Evolutionary conservation across 768 basidiomycete species (phyloP).

Genomic region (Melanogaster broomeanus): DNA sequence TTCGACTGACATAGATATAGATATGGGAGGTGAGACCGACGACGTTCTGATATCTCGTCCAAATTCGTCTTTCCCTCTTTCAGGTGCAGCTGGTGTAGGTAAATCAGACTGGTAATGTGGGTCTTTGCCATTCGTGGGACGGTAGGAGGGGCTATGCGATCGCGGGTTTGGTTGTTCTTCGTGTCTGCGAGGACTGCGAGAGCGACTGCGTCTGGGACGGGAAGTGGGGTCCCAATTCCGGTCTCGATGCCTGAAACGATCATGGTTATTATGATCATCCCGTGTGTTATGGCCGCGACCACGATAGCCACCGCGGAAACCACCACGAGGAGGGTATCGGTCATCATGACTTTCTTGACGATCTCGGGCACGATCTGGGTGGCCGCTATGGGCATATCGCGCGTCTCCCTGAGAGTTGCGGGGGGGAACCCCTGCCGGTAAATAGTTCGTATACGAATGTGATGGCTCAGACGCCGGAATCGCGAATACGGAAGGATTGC

Average conservation of each 20-base stretch:
- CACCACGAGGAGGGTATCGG: conserved; percentile 50
- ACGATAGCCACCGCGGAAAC: conserved; percentile 53
- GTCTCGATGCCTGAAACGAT: conserved; percentile 48
- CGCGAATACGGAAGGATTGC: background rate
- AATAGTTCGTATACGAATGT: background rate
- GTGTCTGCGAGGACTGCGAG: conserved; percentile 72
- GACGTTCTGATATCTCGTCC: conserved; percentile 74
- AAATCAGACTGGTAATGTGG: conserved; percentile 28
- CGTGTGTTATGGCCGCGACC: conserved; percentile 64
- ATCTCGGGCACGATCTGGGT: conserved; percentile 46
- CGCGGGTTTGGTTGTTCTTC: conserved; percentile 50
- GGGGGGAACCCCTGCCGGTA: conserved; percentile 1
- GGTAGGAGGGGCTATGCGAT: conserved; percentile 61
- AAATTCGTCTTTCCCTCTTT: conserved; percentile 77
- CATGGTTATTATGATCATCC: conserved; percentile 56
- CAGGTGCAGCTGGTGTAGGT: conserved; percentile 25
- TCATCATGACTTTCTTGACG: conserved; percentile 53
- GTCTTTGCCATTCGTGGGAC: conserved; percentile 38
- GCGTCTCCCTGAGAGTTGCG: conserved; percentile 37
- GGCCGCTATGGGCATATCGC: conserved; percentile 31
- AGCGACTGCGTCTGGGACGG: conserved; percentile 63
- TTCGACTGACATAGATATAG: conserved; percentile 24
- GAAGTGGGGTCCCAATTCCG: conserved; percentile 38
- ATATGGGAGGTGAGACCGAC: conserved; percentile 40
- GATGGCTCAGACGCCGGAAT: conserved; percentile 24